These are phyloP conservation scores for Candida manassasensis DNA, from an alignment of 805 yeast genomes.

Conservation along the genomic window DNA sequence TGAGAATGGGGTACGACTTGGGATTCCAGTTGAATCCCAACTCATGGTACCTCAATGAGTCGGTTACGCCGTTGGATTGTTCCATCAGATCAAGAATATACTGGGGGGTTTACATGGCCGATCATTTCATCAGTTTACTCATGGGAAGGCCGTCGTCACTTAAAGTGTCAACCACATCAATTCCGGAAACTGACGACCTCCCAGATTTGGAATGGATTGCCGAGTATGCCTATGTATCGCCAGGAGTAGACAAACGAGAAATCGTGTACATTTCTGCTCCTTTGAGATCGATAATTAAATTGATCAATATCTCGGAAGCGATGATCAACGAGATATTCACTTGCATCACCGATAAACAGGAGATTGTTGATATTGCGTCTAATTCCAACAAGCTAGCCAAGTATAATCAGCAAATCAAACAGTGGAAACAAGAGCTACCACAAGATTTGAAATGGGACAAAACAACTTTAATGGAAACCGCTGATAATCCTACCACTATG, in stretches of 20 bases:
- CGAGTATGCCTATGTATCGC: constrained; percentile 42
- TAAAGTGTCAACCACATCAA: constrained; percentile 53
- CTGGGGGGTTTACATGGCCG: constrained; percentile 66
- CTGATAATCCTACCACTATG: constrained; percentile 51
- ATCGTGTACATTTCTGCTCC: constrained; percentile 40
- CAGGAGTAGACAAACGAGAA: constrained; percentile 11
- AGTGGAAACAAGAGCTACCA: constrained; percentile 50
- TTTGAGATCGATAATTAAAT: constrained; percentile 35
- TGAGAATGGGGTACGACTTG: constrained; percentile 60
- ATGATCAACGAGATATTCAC: constrained; percentile 43
- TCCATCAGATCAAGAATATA: constrained; percentile 56
- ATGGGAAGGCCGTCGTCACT: constrained; percentile 56
- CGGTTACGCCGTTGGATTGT: constrained; percentile 44
- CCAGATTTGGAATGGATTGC: constrained; percentile 61
- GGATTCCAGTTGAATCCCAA: constrained; percentile 61
- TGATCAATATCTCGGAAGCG: constrained; percentile 41
- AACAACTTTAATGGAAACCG: constrained; percentile 32
- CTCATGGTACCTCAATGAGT: constrained; percentile 46
- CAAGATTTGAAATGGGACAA: constrained; percentile 46
- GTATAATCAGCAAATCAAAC: constrained; percentile 45
- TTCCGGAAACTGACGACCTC: constrained; percentile 53
- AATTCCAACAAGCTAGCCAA: constrained; percentile 34
- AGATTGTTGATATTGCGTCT: constrained; percentile 41
- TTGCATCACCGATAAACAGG: constrained; percentile 21
- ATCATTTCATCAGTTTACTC: constrained; percentile 55